These are phyloP conservation scores for Arbutus unedo DNA, from an alignment of 148 eudicot genomes.

Conservation along the genomic window DNA sequence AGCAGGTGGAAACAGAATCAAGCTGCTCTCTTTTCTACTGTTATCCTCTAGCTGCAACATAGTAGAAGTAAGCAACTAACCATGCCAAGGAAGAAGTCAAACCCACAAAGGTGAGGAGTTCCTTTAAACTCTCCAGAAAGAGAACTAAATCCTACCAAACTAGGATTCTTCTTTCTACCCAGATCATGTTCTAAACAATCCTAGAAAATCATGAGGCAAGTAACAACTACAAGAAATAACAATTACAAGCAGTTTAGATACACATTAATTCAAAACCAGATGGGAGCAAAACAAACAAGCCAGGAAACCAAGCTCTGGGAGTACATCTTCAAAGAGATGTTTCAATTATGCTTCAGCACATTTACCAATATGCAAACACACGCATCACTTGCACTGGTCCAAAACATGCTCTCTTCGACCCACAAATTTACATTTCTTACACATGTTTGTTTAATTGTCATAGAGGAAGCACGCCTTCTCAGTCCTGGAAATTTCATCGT, in stretches of 20 bases:
- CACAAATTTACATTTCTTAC: not conserved
- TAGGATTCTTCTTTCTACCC: conserved; percentile 4
- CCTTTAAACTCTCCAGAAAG: not conserved
- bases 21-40: conserved; percentile 52
- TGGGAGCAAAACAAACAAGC: not conserved
- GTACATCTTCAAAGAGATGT: not conserved
- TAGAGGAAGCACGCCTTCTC: not conserved
- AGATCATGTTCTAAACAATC: not conserved
- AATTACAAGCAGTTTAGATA: not conserved
- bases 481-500: conserved; percentile 1
- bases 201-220: not conserved
- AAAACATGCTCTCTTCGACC: not conserved
- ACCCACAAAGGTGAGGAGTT: not conserved
- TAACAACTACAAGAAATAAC: not conserved
- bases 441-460: not conserved
- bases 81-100: conserved; percentile 13
- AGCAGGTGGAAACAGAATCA: conserved; percentile 85
- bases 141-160: not conserved
- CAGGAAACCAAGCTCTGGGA: not conserved
- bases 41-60: conserved; percentile 71
- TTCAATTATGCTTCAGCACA: not conserved
- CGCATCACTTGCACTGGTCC: not conserved
- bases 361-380: too few species aligned
- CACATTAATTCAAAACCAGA: not conserved
- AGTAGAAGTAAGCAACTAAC: conserved; percentile 6